These are phyloP conservation scores for Penicillium paxilli DNA, from an alignment of 495 filamentous ascomycete species.

Conservation along the genomic window DNA sequence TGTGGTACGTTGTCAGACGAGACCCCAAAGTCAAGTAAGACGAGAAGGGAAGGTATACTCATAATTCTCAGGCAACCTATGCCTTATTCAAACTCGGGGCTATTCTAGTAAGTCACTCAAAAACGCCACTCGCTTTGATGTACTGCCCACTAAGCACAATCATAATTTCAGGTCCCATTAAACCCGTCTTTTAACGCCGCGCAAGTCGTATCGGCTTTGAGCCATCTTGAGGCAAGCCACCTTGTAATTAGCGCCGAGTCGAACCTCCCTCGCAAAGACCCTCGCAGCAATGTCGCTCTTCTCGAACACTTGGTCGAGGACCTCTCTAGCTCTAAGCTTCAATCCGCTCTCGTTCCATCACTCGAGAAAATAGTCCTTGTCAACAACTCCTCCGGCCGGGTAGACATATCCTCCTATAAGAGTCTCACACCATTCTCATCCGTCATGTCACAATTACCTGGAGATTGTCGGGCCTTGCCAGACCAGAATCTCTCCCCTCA, in stretches of 20 bases:
- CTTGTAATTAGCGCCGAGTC: constrained; percentile 84
- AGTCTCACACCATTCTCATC: constrained; percentile 54
- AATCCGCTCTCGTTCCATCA: constrained; percentile 66
- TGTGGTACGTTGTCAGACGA: constrained; percentile 56
- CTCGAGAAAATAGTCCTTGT: constrained; percentile 72
- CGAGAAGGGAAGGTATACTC: constrained; percentile 4
- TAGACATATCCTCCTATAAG: constrained; percentile 47
- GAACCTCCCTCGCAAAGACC: constrained; percentile 77
- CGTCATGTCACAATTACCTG: constrained; percentile 45
- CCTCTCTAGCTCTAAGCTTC: constrained; percentile 49
- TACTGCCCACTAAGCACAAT: too few relatives aligned
- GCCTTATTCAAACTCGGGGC: constrained; percentile 91
- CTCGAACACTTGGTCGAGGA: constrained; percentile 65
- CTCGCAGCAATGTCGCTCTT: constrained; percentile 73
- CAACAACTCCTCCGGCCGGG: constrained; percentile 72
- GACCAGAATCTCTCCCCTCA: constrained; percentile 54
- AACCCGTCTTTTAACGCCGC: constrained; percentile 85
- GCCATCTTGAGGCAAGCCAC: constrained; percentile 71
- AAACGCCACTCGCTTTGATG: background rate
- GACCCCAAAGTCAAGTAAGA: background rate
- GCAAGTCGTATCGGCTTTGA: constrained; percentile 77
- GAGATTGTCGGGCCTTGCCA: constrained; percentile 42
- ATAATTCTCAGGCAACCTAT: constrained; percentile 61
- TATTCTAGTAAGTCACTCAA: constrained; percentile 60
- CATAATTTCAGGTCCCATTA: constrained; percentile 64